A percentile compares a stretch with the other conserved stretches of the same genome.
Evolutionary conservation across 495 filamentous ascomycete genomes (phyloP).

Genomic region (Lichina pygmaea): DNA sequence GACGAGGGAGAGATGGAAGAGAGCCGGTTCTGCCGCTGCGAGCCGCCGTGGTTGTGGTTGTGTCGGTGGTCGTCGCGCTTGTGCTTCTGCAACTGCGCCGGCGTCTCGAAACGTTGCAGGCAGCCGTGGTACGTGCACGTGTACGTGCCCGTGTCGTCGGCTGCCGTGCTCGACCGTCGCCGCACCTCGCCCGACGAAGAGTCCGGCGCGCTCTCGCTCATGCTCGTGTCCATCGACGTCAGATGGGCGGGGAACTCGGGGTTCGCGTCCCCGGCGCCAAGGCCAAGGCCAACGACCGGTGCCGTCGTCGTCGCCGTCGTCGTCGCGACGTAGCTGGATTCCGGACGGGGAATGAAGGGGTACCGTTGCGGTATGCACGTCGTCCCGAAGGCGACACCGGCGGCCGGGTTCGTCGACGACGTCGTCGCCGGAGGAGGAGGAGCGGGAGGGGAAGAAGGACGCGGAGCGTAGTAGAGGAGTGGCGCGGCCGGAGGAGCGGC

Average conservation of each 20-base stretch:
- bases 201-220: slow-evolving; percentile 20
- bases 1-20: slow-evolving; percentile 14
- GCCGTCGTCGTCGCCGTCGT: slow-evolving; percentile 6
- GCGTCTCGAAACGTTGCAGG: slow-evolving; percentile 63
- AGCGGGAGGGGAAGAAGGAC: no score
- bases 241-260: slow-evolving; percentile 35
- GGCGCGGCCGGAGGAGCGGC: background rate
- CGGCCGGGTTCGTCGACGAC: slow-evolving; percentile 6
- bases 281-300: no score
- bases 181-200: slow-evolving; percentile 8
- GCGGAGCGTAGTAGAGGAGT: background rate
- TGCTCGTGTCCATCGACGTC: slow-evolving; percentile 36
- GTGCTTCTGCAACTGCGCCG: slow-evolving; percentile 72
- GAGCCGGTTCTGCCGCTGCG: slow-evolving; percentile 7
- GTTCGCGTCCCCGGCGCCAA: slow-evolving; percentile 9
- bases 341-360: slow-evolving; percentile 19
- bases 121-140: slow-evolving; percentile 89
- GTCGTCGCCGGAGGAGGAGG: slow-evolving; percentile 12
- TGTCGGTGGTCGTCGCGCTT: slow-evolving; percentile 82
- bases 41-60: slow-evolving; percentile 8
- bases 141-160: slow-evolving; percentile 73
- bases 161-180: slow-evolving; percentile 33
- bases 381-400: slow-evolving; percentile 15
- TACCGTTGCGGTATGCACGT: slow-evolving; percentile 29
- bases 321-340: slow-evolving; percentile 10